Percentiles rank a stretch among this genome's conserved stretches.
Evolutionary conservation across 148 eudicot genomes (phyloP).

Genomic region (Fagopyrum homotropicum): DNA sequence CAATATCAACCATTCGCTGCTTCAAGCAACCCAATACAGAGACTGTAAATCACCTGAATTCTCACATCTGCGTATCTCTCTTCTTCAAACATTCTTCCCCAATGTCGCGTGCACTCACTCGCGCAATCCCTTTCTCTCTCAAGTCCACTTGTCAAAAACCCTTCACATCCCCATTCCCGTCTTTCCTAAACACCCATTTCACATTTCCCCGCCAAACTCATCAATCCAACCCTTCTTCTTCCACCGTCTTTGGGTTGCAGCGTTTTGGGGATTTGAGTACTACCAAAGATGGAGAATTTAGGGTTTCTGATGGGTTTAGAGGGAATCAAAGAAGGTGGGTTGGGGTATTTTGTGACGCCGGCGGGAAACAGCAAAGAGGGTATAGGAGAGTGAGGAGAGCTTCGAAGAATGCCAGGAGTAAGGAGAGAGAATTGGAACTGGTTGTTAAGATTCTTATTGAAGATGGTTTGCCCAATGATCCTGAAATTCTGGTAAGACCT

Average conservation of each 20-base stretch:
- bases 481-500: slow-evolving; percentile 56
- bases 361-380: slow-evolving; percentile 44
- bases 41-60: neutral
- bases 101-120: slow-evolving; percentile 57
- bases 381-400: slow-evolving; percentile 44
- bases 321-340: slow-evolving; percentile 13
- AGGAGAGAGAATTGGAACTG: slow-evolving; percentile 63
- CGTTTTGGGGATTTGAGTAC: slow-evolving; percentile 8
- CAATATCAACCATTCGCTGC: too few relatives aligned
- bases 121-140: slow-evolving; percentile 30
- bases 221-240: neutral
- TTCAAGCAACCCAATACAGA: too few relatives aligned
- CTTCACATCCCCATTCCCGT: slow-evolving; percentile 13
- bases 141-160: slow-evolving; percentile 6
- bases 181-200: slow-evolving; percentile 20
- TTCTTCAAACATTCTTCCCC: neutral
- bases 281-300: too few relatives aligned
- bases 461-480: slow-evolving; percentile 78
- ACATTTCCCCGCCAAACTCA: neutral
- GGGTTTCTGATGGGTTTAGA: slow-evolving; percentile 4
- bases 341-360: slow-evolving; percentile 25
- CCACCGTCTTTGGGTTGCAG: slow-evolving; percentile 31
- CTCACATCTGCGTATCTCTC: neutral
- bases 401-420: slow-evolving; percentile 21
- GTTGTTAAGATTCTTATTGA: slow-evolving; percentile 69